These are phyloP conservation scores for Exserohilum turcica DNA, from an alignment of 2,329 filamentous ascomycete genomes.

Conservation along the genomic window DNA sequence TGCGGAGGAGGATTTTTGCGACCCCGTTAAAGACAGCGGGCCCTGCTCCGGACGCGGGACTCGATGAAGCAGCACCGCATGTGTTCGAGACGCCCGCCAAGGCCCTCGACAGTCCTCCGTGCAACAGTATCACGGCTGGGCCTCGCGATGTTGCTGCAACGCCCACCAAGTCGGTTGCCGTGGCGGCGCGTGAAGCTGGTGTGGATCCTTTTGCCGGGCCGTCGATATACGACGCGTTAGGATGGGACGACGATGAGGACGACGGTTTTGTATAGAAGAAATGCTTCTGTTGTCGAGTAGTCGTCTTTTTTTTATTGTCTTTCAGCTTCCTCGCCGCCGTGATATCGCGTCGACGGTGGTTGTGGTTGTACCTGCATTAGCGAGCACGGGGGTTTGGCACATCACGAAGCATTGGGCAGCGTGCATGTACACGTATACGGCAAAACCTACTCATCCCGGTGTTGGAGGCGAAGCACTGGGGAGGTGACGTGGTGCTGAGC, in stretches of 20 bases:
- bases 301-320: conserved; percentile 7
- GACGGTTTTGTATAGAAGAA: conserved; percentile 27
- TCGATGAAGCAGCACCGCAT: conserved; percentile 4
- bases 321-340: no score
- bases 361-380: conserved; percentile 37
- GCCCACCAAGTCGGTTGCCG: conserved; percentile 21
- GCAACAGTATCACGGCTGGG: conserved; percentile 6
- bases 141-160: conserved; percentile 25
- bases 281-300: conserved; percentile 6
- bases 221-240: conserved; percentile 51
- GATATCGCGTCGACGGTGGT: no score
- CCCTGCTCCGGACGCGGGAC: conserved; percentile 4
- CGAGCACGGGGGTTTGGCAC: conserved; percentile 29
- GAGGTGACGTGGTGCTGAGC: no score
- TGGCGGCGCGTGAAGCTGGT: neutral
- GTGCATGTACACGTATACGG: no score
- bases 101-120: conserved; percentile 18
- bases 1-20: conserved; percentile 39
- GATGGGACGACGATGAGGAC: conserved; percentile 54
- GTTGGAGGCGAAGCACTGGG: no score
- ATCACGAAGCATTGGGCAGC: conserved; percentile 26
- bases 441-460: no score
- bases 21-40: conserved; percentile 36
- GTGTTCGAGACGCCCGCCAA: conserved; percentile 36
- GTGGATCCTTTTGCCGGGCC: conserved; percentile 21